Evolutionary conservation across 208 protist species (phyloP).

Genomic region (Trypanosoma brucei): DNA sequence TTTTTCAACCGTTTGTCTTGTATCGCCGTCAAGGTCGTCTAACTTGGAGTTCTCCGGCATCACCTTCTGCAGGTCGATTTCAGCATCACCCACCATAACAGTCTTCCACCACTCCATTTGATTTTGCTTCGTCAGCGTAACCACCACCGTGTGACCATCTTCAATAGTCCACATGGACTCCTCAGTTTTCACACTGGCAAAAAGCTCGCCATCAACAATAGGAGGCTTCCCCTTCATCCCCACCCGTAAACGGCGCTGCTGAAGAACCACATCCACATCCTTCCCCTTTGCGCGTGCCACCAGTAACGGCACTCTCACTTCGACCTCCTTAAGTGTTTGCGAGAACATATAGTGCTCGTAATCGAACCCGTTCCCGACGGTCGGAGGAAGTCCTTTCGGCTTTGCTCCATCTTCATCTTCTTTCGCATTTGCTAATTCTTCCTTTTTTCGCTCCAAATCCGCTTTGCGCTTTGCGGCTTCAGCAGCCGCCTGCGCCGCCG

Average conservation of each 20-base stretch:
- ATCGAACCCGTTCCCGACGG: slow-evolving; percentile 79
- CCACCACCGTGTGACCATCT: slow-evolving; percentile 75
- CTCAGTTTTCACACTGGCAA: slow-evolving; percentile 56
- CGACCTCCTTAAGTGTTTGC: slow-evolving; percentile 83
- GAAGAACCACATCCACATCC: slow-evolving; percentile 77
- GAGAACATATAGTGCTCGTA: slow-evolving; percentile 87
- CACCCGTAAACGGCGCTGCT: slow-evolving; percentile 55
- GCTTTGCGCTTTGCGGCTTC: slow-evolving; percentile 52
- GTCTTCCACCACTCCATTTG: slow-evolving; percentile 93
- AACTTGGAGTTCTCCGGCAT: slow-evolving; percentile 93
- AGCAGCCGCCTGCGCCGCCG: slow-evolving; percentile 28
- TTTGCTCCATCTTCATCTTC: slow-evolving; percentile 52
- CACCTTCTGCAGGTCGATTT: slow-evolving; percentile 93
- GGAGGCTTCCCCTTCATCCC: slow-evolving; percentile 77
- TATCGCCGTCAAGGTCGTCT: slow-evolving; percentile 92
- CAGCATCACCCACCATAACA: slow-evolving; percentile 76
- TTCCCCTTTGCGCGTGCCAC: slow-evolving; percentile 59
- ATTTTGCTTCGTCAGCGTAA: slow-evolving; percentile 89
- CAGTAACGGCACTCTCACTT: slow-evolving; percentile 85
- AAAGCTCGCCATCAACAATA: slow-evolving; percentile 85
- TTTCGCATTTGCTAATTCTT: slow-evolving; percentile 38
- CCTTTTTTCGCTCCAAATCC: slow-evolving; percentile 43
- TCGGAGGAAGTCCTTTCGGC: slow-evolving; percentile 81
- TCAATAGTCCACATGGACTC: slow-evolving; percentile 93
- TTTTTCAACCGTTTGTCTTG: slow-evolving; percentile 93